phyloP scores from a whole-genome alignment of 306 rosid genomes.

The Geum urbanum region DNA sequence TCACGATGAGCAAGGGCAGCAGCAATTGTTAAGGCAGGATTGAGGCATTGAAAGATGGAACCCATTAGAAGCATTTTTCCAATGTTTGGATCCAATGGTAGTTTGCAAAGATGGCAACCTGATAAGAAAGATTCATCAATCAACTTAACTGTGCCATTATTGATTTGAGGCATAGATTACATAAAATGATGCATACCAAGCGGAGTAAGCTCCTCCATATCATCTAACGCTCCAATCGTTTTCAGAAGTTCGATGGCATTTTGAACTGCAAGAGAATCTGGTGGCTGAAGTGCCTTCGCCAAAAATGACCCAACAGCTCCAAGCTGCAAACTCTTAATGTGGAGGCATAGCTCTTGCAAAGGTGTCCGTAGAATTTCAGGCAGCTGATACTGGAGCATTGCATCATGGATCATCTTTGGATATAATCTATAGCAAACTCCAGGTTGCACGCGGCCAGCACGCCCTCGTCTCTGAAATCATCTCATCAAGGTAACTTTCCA shows the following conservation, averaged over 20 bases:
- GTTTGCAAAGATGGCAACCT: conserved; percentile 85
- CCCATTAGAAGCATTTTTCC: conserved; percentile 99
- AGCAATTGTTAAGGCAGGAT: conserved; percentile 91
- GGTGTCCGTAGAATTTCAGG: conserved; percentile 97
- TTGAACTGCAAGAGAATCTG: conserved; percentile 86
- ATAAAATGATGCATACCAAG: conserved; percentile 52
- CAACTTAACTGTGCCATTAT: conserved; percentile 21
- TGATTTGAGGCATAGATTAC: conserved; percentile 16
- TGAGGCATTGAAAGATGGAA: conserved; percentile 91
- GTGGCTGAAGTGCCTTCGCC: conserved; percentile 95
- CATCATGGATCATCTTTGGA: conserved; percentile 80
- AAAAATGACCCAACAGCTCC: conserved; percentile 85
- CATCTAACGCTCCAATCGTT: conserved; percentile 88
- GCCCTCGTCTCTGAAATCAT: conserved; percentile 83
- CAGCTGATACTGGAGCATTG: conserved; percentile 83
- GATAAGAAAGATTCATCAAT: conserved; percentile 24
- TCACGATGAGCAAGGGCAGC: conserved; percentile 93
- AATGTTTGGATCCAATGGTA: conserved; percentile 98
- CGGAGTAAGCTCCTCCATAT: conserved; percentile 84
- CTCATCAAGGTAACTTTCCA: conserved; percentile 15
- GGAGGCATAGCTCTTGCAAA: conserved; percentile 95
- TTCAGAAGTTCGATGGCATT: conserved; percentile 94
- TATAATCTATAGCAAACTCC: conserved; percentile 89
- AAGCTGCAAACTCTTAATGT: conserved; percentile 88
- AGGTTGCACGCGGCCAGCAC: conserved; percentile 98